Base-by-base conservation (phyloP, 768 basidiomycete genomes). In the Tylopilus sp. region DNA sequence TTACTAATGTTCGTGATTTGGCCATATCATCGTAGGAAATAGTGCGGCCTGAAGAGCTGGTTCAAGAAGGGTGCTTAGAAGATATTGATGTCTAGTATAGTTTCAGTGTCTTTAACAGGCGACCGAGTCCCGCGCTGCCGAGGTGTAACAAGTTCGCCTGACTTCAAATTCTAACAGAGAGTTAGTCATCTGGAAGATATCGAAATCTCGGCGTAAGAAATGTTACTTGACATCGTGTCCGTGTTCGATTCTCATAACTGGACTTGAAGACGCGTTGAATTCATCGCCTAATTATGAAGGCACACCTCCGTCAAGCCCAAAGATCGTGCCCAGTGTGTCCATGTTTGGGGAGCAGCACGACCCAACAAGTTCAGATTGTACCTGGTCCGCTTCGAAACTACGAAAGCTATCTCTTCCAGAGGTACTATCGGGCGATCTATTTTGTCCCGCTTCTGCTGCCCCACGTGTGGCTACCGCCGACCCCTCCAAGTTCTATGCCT, bases 401-500 rank as follows among this genome's bases (percentile, higher is more conserved):
- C 35, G 9, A 36, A 36, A 36, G 35, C 36, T 18, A 17, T 38
- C 36, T 18, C 36, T 38, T 9, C 36, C 2, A 17, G 33, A 35
- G 33, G 33, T 17, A 6, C 7, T 17, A 17, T 35, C 7, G 15
- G 15, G 7, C 15, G 1, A 17, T 17, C 33, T 6, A 15, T 35
- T 17, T 6, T 6, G 33, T 35, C 33, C 15, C 15, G 6, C 11
- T 1, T 17, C 33, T 17, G 3, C 13, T 15, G 11, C 2, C 15
- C 15, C n/a, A 17, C 33, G 15, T 17, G 33, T 17, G 15, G 33
- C 33, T 1, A 6, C 33, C 33, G 15, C 33, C 11, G 33, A 35
- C 15, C 11, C 15, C 33, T 15, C 56, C 58, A 20, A 62, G 35
- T 45, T 62, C 65, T 13, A 62, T 68, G 21, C 57, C 69, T 50